Evolutionary conservation across 2,329 filamentous ascomycete genomes (phyloP), one percentile per base, ranked within the genome.

Genomic region (Capronia epimyces): DNA sequence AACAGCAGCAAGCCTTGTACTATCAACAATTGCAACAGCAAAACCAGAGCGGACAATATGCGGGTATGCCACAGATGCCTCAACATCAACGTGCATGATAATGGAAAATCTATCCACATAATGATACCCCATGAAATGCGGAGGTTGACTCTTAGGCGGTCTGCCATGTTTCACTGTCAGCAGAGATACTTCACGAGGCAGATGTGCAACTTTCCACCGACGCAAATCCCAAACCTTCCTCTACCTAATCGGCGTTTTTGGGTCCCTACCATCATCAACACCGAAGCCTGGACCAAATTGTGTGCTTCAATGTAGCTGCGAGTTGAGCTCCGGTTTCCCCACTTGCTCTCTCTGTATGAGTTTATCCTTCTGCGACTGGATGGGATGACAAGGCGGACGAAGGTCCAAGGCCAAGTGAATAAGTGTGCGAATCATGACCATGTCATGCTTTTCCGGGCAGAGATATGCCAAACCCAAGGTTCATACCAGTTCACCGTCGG

Each of bases 1-100:
- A 83, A 59, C 80, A 88, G 65, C 83, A 89, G 69, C 86, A 89
- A 55, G 76, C 89, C 64, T 84, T 85, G 27, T 95, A 95, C 67
- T 85, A 89, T 66, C 87, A 82, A 68, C 93, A 93, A 66, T 82
- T 94, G 50, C 78, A 81, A 63, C 83, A 86, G 66, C 84, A 83
- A 70, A 80, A 77, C 62, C 71, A 71, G 46, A 78, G 79, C 59
- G 82, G 81, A 64, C 85, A 84, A 64, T 90, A 89, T 64, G 82
- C 81, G 36, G 72, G 71, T 45, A 88, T 94, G 82, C 85, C 86
- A 46, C 82, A 86, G 62, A 87, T 93, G 79, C 84, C 86, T 51
- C 86, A 89, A 64, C 87, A 88, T 72, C 84, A 87, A 64, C 85
- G 87, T 60, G 87, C 58, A 55, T 62, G 52, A 43, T 32, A 27